Percentiles rank a stretch among this genome's conserved stretches.
Evolutionary conservation across 2,329 filamentous ascomycete species (phyloP).

Genomic region (Elsinoe ampelina): DNA sequence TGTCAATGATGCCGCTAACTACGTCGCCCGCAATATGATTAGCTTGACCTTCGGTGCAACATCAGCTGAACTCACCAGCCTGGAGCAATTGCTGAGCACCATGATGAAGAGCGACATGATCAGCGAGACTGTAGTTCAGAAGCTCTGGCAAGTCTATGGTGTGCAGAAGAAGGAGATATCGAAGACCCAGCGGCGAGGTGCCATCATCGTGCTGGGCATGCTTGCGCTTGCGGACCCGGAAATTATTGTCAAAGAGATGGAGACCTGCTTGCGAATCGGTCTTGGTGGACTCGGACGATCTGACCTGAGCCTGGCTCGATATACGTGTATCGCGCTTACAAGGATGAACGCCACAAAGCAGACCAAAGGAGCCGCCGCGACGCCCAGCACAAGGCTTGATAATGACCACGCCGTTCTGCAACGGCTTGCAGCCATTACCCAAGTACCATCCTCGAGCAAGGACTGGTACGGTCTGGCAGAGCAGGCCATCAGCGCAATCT

Average conservation of each 20-base stretch:
- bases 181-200: conserved; percentile 75
- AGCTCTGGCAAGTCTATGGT: conserved; percentile 96
- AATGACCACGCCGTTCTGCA: conserved; percentile 86
- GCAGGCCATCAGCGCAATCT: conserved; percentile 92
- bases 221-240: conserved; percentile 84
- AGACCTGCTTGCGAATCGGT: conserved; percentile 84
- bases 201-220: conserved; percentile 97
- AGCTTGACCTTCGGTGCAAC: conserved; percentile 94
- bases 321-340: conserved; percentile 84
- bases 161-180: conserved; percentile 91
- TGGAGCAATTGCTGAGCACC: conserved; percentile 87
- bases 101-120: conserved; percentile 96
- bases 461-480: conserved; percentile 93
- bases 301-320: conserved; percentile 85
- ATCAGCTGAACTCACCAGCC: conserved; percentile 84
- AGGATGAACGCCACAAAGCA: conserved; percentile 81
- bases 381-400: conserved; percentile 62
- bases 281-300: conserved; percentile 69
- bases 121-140: conserved; percentile 74
- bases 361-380: conserved; percentile 59
- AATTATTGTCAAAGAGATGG: conserved; percentile 89
- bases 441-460: conserved; percentile 78
- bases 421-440: conserved; percentile 73
- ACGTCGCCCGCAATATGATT: conserved; percentile 97
- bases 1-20: conserved; percentile 84